phyloP scores from a whole-genome alignment of 148 eudicot species.

The Vaccinium vitisidaea region DNA sequence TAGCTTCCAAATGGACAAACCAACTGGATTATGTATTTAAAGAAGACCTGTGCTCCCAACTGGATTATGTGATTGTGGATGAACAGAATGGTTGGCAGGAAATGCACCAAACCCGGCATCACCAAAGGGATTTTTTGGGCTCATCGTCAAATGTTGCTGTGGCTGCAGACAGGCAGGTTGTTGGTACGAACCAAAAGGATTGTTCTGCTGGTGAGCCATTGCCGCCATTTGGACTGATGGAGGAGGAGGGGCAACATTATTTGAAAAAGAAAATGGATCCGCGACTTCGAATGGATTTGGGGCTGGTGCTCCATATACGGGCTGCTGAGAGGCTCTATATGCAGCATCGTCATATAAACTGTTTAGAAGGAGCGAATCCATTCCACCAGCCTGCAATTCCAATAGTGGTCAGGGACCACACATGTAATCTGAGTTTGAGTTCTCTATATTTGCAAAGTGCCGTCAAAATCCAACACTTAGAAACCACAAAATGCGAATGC shows the following conservation, averaged over 20 bases:
- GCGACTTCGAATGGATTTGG: conserved; percentile 82
- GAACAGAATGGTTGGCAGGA: conserved; percentile 34
- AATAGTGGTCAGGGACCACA: neutral
- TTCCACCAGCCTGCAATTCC: conserved; percentile 76
- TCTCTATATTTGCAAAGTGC: neutral
- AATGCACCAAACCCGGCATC: conserved; percentile 50
- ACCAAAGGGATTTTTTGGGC: conserved; percentile 48
- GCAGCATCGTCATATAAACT: conserved; percentile 82
- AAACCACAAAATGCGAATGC: neutral
- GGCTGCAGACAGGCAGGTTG: conserved; percentile 54
- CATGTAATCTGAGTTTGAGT: neutral
- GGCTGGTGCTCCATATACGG: conserved; percentile 72
- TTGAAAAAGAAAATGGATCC: conserved; percentile 80
- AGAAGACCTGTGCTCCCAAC: conserved; percentile 49
- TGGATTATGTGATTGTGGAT: conserved; percentile 44
- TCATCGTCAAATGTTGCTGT: conserved; percentile 38
- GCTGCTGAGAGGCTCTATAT: conserved; percentile 80
- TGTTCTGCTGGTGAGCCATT: conserved; percentile 50
- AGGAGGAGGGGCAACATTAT: conserved; percentile 50
- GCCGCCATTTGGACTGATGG: conserved; percentile 67
- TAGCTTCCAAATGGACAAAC: conserved; percentile 30
- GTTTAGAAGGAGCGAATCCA: conserved; percentile 79
- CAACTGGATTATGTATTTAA: conserved; percentile 50
- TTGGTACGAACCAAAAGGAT: conserved; percentile 70
- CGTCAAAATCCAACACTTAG: neutral